Evolutionary conservation across 345 rosid genomes (phyloP), one percentile per base, ranked within the genome.

Genomic region (Balakata baccata): DNA sequence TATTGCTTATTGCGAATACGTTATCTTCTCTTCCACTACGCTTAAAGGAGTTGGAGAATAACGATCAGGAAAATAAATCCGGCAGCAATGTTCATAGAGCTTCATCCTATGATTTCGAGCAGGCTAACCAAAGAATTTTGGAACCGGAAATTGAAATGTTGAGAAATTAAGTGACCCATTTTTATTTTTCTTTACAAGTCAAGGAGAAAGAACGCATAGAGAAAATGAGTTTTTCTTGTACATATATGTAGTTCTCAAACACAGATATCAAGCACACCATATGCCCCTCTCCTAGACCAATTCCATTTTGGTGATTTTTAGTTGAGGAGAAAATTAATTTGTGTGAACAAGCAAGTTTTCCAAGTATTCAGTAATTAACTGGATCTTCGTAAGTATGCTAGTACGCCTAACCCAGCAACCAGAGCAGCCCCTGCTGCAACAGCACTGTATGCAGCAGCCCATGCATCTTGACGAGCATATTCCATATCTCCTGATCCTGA

Each of bases 351-450:
- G 56, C 17, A 43, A 64, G 23, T 59, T 56, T 39, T 14, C 52
- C 39, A 66, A 51, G 22, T 52, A 51, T 29, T 85, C 66, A 89
- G 52, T 81, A 71, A 11, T 93, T 81, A 73, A 11, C 94, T 91
- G 3, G 84, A 76, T 85, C 82, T 89, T 84, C 70, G 87, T 72
- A 96, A 78, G 87, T 82, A 96, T n/a, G 98, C 95, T 76, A 93
- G 81, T 16, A 93, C 79, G 37, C 99, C 94, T 60, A 91, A 77
- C 46, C 98, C 98, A 75, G 98, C 97, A 64, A 85, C 87, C 29
- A 96, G 80, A 29, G 97, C 95, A 23, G 99, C 99, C 51, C 99
- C 95, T 0, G 99, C 99, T 0, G 98, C 99, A 41, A 89, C 92
- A 9, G 90, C 85, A 65, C 97, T 86, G 79, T 87, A 93, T 3